Evolutionary conservation across 306 rosid species (phyloP).

Genomic region (Psophocarpus tetragonolobus): DNA sequence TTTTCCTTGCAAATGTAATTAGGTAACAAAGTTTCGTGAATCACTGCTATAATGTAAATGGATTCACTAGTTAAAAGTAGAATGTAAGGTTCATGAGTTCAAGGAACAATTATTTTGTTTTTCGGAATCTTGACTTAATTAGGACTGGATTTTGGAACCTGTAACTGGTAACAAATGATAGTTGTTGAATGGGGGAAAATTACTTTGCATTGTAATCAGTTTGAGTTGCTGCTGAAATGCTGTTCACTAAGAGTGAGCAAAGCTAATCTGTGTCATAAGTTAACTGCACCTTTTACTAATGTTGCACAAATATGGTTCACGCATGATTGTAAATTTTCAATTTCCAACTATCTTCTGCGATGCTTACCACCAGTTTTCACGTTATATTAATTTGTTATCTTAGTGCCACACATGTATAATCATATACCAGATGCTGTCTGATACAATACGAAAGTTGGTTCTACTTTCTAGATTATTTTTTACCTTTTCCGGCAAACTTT

Average conservation of each 20-base stretch:
- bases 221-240: background rate
- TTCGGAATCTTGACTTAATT: background rate
- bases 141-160: background rate
- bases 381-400: background rate
- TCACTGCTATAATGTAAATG: constrained; percentile 40
- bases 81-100: constrained; percentile 11
- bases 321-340: background rate
- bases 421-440: background rate
- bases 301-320: background rate
- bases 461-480: no score
- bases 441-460: background rate
- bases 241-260: background rate
- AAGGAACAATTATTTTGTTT: background rate
- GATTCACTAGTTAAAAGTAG: constrained; percentile 21
- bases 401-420: background rate
- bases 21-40: constrained; percentile 24
- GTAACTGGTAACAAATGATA: background rate
- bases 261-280: background rate
- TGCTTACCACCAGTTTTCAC: background rate
- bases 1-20: constrained; percentile 4
- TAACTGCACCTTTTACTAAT: background rate
- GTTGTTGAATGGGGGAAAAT: background rate
- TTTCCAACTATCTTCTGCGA: background rate
- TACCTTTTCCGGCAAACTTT: background rate
- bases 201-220: background rate